These are phyloP conservation scores for Cercospora beticola DNA, from an alignment of 2,329 filamentous ascomycete genomes.

Conservation along the genomic window DNA sequence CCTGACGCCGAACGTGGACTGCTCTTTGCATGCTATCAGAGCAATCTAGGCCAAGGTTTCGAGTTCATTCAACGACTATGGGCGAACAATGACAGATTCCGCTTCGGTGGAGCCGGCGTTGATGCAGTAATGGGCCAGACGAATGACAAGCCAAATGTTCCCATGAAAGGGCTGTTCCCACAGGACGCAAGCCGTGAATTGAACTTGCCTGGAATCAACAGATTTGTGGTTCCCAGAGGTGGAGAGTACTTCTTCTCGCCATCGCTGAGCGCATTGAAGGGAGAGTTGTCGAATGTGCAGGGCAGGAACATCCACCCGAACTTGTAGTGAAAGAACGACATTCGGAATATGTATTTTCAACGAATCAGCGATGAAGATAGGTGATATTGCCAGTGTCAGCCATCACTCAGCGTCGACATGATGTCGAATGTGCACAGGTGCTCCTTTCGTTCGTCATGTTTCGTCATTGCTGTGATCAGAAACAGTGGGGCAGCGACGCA, in stretches of 20 bases:
- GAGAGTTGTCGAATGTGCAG: slow-evolving; percentile 24
- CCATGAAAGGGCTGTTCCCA: slow-evolving; percentile 32
- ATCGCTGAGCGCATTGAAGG: slow-evolving; percentile 38
- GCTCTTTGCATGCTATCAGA: slow-evolving; percentile 50
- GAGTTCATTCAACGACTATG: slow-evolving; percentile 41
- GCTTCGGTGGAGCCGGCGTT: slow-evolving; percentile 34
- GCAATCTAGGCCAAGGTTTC: slow-evolving; percentile 45
- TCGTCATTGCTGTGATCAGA: slow-evolving; percentile 5
- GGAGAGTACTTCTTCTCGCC: slow-evolving; percentile 52
- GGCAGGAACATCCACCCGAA: slow-evolving; percentile 14
- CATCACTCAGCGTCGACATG: slow-evolving; percentile 4
- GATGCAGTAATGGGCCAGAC: slow-evolving; percentile 43
- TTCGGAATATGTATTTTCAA: neutral
- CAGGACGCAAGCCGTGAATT: slow-evolving; percentile 27
- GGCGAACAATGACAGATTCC: slow-evolving; percentile 33
- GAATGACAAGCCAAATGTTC: slow-evolving; percentile 21
- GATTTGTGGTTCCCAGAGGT: slow-evolving; percentile 46
- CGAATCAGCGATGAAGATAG: neutral
- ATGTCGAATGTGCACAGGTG: slow-evolving; percentile 2
- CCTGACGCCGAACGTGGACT: slow-evolving; percentile 45
- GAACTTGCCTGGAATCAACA: slow-evolving; percentile 26
- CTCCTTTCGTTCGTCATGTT: neutral
- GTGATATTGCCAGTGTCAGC: slow-evolving; percentile 1
- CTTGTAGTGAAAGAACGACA: slow-evolving; percentile 8
- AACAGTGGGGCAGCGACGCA: neutral